These are phyloP conservation scores for Globisporangium lucens DNA, from an alignment of 352 stramenopile species.

Conservation along the genomic window DNA sequence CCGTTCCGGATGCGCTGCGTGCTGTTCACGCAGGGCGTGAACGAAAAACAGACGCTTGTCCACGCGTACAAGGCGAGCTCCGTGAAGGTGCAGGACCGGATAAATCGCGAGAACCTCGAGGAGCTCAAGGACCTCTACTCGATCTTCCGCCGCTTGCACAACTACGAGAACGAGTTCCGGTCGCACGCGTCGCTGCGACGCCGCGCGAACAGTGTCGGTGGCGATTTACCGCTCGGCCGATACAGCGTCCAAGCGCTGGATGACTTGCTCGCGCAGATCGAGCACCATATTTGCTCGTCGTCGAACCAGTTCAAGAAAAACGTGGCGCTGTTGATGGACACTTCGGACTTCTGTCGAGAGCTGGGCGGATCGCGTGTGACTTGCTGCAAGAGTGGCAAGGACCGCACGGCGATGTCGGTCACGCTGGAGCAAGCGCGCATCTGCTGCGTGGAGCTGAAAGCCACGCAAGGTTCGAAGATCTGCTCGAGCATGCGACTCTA, in stretches of 20 bases:
- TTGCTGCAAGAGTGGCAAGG: conserved; percentile 97
- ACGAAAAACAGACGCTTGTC: conserved; percentile 83
- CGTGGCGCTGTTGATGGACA: conserved; percentile 72
- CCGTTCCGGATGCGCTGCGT: conserved; percentile 59
- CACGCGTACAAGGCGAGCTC: conserved; percentile 74
- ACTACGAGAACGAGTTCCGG: conserved; percentile 25
- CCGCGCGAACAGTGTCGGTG: conserved; percentile 16
- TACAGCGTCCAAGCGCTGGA: conserved; percentile 60
- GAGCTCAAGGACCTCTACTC: conserved; percentile 64
- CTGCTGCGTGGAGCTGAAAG: conserved; percentile 51
- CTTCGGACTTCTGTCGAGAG: conserved; percentile 77
- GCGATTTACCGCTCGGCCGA: conserved; percentile 15
- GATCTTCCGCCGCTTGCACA: conserved; percentile 46
- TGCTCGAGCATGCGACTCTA: conserved; percentile 74
- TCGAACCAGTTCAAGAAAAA: conserved; percentile 82
- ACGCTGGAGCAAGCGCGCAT: conserved; percentile 91
- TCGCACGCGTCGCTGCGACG: conserved; percentile 9
- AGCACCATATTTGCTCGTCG: conserved; percentile 67
- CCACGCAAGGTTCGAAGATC: conserved; percentile 49
- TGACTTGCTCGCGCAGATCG: conserved; percentile 59
- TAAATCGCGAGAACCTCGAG: conserved; percentile 78
- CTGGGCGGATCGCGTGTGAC: conserved; percentile 92
- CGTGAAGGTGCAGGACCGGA: conserved; percentile 72
- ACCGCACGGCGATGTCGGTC: conserved; percentile 97
- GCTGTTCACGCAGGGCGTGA: conserved; percentile 80